Evolutionary conservation across 169 alveolate genomes (phyloP).

Genomic region (Neospora caninum): DNA sequence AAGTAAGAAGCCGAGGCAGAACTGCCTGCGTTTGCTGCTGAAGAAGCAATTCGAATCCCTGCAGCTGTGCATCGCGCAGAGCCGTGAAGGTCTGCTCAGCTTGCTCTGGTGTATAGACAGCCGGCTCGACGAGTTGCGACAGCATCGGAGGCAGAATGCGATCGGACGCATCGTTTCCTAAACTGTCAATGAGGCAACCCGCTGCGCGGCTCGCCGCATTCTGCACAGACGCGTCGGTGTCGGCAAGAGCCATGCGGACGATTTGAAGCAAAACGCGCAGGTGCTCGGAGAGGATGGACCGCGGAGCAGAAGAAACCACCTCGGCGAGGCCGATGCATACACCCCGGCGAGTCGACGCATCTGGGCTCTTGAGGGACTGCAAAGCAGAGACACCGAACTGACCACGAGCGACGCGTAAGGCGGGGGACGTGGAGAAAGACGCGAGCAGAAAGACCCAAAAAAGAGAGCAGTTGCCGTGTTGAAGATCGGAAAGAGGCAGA

Average conservation of each 20-base stretch:
- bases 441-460: not conserved
- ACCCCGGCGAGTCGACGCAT: constrained; percentile 61
- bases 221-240: constrained; percentile 30
- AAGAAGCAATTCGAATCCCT: constrained; percentile 50
- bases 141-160: constrained; percentile 58
- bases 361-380: constrained; percentile 47
- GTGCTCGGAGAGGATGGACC: constrained; percentile 61
- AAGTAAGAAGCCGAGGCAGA: constrained; percentile 33
- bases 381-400: not conserved
- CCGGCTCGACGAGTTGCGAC: constrained; percentile 52
- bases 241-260: constrained; percentile 45
- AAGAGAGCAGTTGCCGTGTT: no score
- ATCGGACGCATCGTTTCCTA: constrained; percentile 20
- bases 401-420: not conserved
- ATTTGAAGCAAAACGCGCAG: constrained; percentile 58
- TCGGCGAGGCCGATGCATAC: constrained; percentile 73
- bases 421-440: not conserved
- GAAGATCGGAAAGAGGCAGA: no score
- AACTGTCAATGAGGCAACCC: not conserved
- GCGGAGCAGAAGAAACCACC: constrained; percentile 64
- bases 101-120: not conserved
- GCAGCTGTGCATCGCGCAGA: constrained; percentile 29
- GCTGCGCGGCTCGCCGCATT: constrained; percentile 52
- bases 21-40: constrained; percentile 61
- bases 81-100: constrained; percentile 21